Percentiles rank a stretch among this genome's conserved stretches.
Conservation (phyloP, 1,284 basidiomycete genomes). For the Agroathelia rolfsii region DNA sequence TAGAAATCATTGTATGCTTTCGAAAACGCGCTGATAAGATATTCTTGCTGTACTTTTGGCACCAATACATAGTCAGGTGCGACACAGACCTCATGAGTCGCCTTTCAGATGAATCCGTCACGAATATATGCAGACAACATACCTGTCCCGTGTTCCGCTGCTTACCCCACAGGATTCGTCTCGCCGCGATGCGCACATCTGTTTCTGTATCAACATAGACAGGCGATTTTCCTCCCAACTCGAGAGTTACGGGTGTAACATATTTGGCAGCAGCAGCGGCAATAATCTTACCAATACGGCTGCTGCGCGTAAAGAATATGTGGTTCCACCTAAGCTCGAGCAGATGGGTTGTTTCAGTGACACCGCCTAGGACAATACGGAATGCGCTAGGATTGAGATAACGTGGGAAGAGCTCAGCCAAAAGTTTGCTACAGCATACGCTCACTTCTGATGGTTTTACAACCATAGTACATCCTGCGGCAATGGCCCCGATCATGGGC, state of each 20-base stretch:
- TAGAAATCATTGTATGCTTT: constrained; percentile 26
- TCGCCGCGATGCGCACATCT: constrained; percentile 30
- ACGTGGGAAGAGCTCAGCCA: constrained; percentile 46
- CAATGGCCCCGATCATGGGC: constrained; percentile 49
- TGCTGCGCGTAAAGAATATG: constrained; percentile 43
- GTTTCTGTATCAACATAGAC: constrained; percentile 41
- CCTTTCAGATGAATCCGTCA: not conserved
- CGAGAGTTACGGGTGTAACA: constrained; percentile 54
- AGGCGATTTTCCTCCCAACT: constrained; percentile 63
- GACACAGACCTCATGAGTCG: constrained; percentile 38
- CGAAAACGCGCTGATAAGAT: constrained; percentile 42
- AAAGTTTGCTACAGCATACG: constrained; percentile 37
- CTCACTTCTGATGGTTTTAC: constrained; percentile 55
- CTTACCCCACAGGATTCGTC: constrained; percentile 49
- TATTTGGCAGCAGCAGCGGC: constrained; percentile 54
- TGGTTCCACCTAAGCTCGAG: constrained; percentile 55
- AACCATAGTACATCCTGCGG: constrained; percentile 49
- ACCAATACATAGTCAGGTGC: constrained; percentile 58
- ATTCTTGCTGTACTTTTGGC: constrained; percentile 34
- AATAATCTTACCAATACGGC: constrained; percentile 48
- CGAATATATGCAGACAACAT: constrained; percentile 8
- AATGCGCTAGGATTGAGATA: constrained; percentile 49
- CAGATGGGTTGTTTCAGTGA: constrained; percentile 37
- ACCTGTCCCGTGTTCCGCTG: constrained; percentile 42
- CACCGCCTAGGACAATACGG: constrained; percentile 46